These are phyloP conservation scores for Agrocybe praecox DNA, from an alignment of 768 basidiomycete species.

Conservation along the genomic window DNA sequence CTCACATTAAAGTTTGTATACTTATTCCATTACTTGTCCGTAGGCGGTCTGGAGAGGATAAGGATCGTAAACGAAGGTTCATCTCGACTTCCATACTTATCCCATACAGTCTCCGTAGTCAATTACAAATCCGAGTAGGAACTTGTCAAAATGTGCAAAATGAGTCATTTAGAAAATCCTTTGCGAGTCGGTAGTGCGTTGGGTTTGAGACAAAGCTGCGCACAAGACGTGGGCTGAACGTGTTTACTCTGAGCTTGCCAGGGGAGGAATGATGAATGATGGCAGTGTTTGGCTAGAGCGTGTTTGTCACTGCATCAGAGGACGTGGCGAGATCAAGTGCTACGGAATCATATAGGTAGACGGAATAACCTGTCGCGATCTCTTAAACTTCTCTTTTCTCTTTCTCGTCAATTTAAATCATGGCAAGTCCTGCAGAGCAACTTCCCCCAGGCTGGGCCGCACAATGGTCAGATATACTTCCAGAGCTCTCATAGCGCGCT, in stretches of 20 bases:
- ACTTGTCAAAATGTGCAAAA: no score
- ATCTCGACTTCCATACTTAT: no score
- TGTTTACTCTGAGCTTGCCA: no score
- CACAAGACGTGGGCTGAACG: no score
- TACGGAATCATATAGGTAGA: slow-evolving; percentile 14
- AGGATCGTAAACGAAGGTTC: no score
- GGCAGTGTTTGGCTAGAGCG: slow-evolving; percentile 25
- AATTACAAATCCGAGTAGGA: no score
- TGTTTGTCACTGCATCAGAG: slow-evolving; percentile 22
- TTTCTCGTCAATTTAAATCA: slow-evolving; percentile 19
- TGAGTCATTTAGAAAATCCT: no score
- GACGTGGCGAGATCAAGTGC: slow-evolving; percentile 24
- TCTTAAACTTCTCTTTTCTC: slow-evolving; percentile 14
- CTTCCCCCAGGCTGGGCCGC: slow-evolving; percentile 92
- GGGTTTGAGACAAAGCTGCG: no score
- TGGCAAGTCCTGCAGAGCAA: slow-evolving; percentile 62
- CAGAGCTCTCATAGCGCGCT: slow-evolving; percentile 9
- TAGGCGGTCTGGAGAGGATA: slow-evolving; percentile 7
- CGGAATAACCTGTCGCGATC: slow-evolving; percentile 19
- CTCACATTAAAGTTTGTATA: neutral
- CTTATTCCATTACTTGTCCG: neutral
- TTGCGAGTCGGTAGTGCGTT: no score
- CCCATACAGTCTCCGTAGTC: no score
- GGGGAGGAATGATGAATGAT: slow-evolving; percentile 10
- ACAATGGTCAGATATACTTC: slow-evolving; percentile 70